A percentile compares a stretch with the other conserved stretches of the same genome.
Evolutionary conservation across 257 asterid species (phyloP).

Genomic region (Nicotiana tomentosiformis): DNA sequence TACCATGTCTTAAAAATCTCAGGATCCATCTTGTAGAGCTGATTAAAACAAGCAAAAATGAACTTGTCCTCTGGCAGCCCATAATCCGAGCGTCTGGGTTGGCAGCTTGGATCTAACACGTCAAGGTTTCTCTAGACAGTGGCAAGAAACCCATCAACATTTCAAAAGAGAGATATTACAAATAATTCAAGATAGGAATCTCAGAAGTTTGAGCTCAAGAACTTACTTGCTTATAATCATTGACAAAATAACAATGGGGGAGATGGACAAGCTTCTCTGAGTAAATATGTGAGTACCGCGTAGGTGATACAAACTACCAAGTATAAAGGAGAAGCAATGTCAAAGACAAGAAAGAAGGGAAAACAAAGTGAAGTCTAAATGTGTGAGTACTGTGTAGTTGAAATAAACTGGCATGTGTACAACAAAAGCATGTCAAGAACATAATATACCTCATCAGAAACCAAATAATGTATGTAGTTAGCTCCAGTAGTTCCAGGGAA

Average conservation of each 20-base stretch:
- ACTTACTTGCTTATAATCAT: slow-evolving; percentile 92
- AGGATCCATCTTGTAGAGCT: slow-evolving; percentile 99
- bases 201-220: slow-evolving; percentile 56
- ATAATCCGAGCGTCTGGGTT: slow-evolving; percentile 85
- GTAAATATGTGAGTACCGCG: slow-evolving; percentile 68
- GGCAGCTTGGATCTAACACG: slow-evolving; percentile 73
- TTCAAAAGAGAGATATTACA: slow-evolving; percentile 5
- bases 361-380: slow-evolving; percentile 68
- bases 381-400: slow-evolving; percentile 58
- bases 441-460: slow-evolving; percentile 76
- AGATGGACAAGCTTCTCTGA: slow-evolving; percentile 94
- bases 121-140: slow-evolving; percentile 73
- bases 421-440: background rate
- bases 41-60: slow-evolving; percentile 97
- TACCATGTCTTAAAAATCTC: slow-evolving; percentile 89
- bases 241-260: slow-evolving; percentile 97
- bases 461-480: slow-evolving; percentile 80
- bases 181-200: background rate
- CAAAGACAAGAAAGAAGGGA: slow-evolving; percentile 53
- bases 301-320: slow-evolving; percentile 93
- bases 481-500: slow-evolving; percentile 99
- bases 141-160: slow-evolving; percentile 15
- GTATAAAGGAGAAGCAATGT: slow-evolving; percentile 74
- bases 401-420: slow-evolving; percentile 56
- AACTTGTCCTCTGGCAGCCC: slow-evolving; percentile 93